Conservation (phyloP, 2,329 filamentous ascomycete genomes). For the Fusarium austroafricanum region DNA sequence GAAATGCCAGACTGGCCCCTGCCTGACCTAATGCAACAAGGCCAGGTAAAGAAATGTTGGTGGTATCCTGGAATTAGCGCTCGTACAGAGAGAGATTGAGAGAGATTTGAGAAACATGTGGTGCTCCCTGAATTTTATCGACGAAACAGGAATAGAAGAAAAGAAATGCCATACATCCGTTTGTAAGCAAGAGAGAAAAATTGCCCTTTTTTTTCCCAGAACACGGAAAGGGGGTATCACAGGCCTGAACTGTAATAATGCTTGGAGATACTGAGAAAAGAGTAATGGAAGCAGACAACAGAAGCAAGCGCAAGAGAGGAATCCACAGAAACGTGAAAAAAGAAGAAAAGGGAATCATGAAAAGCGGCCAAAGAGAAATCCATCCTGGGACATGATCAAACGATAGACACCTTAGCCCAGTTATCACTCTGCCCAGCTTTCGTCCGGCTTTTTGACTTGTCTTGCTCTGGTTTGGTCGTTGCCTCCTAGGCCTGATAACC, state of each 20-base stretch:
- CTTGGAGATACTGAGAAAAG: constrained; percentile 39
- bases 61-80: constrained; percentile 48
- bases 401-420: constrained; percentile 34
- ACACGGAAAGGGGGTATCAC: constrained; percentile 35
- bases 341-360: constrained; percentile 43
- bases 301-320: constrained; percentile 39
- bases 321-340: constrained; percentile 38
- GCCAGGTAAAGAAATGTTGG: constrained; percentile 37
- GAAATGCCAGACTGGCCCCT: constrained; percentile 35
- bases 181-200: constrained; percentile 47
- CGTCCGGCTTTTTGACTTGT: constrained; percentile 36
- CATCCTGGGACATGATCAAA: constrained; percentile 37
- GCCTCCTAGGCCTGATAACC: constrained; percentile 69
- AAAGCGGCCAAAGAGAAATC: constrained; percentile 34
- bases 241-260: constrained; percentile 37
- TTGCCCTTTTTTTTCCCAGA: constrained; percentile 30
- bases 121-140: constrained; percentile 45
- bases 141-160: constrained; percentile 45
- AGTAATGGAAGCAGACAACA: constrained; percentile 38
- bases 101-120: constrained; percentile 39
- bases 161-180: constrained; percentile 44
- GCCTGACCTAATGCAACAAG: constrained; percentile 42
- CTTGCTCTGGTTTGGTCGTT: constrained; percentile 40
- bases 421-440: constrained; percentile 39
- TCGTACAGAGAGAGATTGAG: constrained; percentile 42